Evolutionary conservation across 805 yeast species (phyloP), one percentile per base, ranked within the genome.

Genomic region (Ogataea philodendri): DNA sequence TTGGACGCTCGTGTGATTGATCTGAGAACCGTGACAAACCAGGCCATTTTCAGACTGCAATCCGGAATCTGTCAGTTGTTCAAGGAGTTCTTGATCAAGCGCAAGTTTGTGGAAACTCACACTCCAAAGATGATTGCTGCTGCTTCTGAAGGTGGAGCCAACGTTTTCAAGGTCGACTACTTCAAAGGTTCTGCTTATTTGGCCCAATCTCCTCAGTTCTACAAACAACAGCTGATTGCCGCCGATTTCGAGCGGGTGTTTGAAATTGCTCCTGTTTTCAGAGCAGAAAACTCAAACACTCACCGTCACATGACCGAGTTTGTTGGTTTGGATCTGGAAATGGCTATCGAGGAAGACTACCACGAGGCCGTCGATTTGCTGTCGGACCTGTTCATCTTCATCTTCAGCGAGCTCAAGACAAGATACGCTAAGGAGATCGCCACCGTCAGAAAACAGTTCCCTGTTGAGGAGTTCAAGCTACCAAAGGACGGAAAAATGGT

Each of bases 301-400:
- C 97, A 93, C 66, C 89, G 99, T 70, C 99, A 93, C 67, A 82
- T 93, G 95, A 93, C 99, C 39, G 99, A 93, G 67, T 93, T 93
- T 63, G 84, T 84, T 44, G 99, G 99, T 41, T 79, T 94, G 54
- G 99, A 93, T 72, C 67, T 93, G 67, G 99, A 93, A 68, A 88
- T 93, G 95, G 85, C 96, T 8, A 84, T 93, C 59, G 97, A 93
- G 69, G 96, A 89, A 69, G 97, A 93, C 68, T 93, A 93, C 64
- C 94, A 93, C 59, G 99, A 93, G 70, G 94, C 81, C 28, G 64
- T 75, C 51, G 76, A 72, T 32, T 62, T 70, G 27, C 63, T 81
- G 50, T 68, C 71, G 27, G 65, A 63, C 27, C 70, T 93, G 66
- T 90, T 93, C 56, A 79, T 87, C 49, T 89, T 82, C 68, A 85